Evolutionary conservation across 805 yeast species (phyloP).

Genomic region (Candida golubevii): DNA sequence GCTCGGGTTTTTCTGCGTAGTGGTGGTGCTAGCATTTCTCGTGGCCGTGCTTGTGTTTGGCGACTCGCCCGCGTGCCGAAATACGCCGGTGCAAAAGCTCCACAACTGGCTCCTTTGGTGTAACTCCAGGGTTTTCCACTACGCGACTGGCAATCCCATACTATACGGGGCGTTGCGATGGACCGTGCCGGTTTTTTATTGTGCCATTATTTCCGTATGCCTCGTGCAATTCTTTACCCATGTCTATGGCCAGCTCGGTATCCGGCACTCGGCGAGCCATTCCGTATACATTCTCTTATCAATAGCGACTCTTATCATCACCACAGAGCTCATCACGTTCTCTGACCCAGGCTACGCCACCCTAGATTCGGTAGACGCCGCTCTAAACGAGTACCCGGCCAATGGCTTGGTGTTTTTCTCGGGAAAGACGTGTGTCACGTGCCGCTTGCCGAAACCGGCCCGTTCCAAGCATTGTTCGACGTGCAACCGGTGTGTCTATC

Average conservation of each 20-base stretch:
- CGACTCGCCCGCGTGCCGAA: conserved; percentile 40
- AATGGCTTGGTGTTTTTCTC: conserved; percentile 55
- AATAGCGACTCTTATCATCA: conserved; percentile 27
- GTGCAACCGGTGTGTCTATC: conserved; percentile 49
- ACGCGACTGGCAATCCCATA: conserved; percentile 4
- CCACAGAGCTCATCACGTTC: conserved; percentile 37
- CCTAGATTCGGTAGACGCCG: conserved; percentile 9
- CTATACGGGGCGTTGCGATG: conserved; percentile 28
- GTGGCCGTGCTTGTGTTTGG: conserved; percentile 43
- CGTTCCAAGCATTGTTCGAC: conserved; percentile 61
- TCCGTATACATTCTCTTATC: conserved; percentile 26
- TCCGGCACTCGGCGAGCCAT: conserved; percentile 9
- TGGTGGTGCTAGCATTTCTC: conserved; percentile 11
- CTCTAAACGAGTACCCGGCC: conserved; percentile 23
- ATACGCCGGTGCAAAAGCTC: conserved; percentile 28
- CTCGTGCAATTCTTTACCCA: conserved; percentile 28
- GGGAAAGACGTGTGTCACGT: conserved; percentile 44
- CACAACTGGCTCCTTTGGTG: conserved; percentile 11
- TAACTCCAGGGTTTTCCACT: conserved; percentile 2
- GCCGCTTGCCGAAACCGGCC: conserved; percentile 48
- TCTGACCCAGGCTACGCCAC: conserved; percentile 41
- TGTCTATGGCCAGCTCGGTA: conserved; percentile 19
- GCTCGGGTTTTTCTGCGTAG: conserved; percentile 7
- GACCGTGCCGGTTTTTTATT: conserved; percentile 42
- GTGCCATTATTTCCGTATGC: conserved; percentile 32